phyloP scores from a whole-genome alignment of 148 eudicot genomes.

The Persicaria maculosa region DNA sequence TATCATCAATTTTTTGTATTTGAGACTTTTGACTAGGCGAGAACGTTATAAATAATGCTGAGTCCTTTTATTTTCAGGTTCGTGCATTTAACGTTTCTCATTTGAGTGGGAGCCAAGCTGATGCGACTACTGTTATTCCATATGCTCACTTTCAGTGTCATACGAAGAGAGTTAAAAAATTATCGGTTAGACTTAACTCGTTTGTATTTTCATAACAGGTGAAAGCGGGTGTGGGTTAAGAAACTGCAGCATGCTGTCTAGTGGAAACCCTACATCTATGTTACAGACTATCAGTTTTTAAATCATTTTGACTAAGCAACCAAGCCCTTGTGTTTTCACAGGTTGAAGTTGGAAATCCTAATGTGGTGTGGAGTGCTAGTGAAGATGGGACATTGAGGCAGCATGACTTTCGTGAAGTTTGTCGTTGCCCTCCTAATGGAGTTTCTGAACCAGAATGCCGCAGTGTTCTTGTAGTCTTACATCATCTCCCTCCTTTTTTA shows the following conservation, averaged over 20 bases:
- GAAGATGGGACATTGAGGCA: slow-evolving; percentile 98
- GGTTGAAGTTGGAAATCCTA: slow-evolving; percentile 96
- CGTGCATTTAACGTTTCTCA: slow-evolving; percentile 70
- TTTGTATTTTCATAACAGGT: background rate
- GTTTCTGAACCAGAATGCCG: slow-evolving; percentile 84
- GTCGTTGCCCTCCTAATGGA: slow-evolving; percentile 84
- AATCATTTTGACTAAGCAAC: background rate
- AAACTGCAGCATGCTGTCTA: background rate
- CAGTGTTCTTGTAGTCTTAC: slow-evolving; percentile 67
- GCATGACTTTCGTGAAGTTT: slow-evolving; percentile 90
- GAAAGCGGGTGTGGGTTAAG: background rate
- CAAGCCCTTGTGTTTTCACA: slow-evolving; percentile 16
- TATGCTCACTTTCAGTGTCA: slow-evolving; percentile 83
- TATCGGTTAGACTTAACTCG: slow-evolving; percentile 53
- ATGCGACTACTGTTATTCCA: slow-evolving; percentile 46
- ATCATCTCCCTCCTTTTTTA: background rate
- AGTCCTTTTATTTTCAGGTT: slow-evolving; percentile 33
- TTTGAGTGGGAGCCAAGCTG: slow-evolving; percentile 43
- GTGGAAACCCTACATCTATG: background rate
- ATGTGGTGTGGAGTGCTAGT: slow-evolving; percentile 99
- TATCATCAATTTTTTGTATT: background rate
- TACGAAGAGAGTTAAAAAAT: slow-evolving; percentile 84
- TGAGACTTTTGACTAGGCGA: background rate
- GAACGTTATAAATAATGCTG: background rate
- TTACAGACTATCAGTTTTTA: background rate